Conservation (phyloP, 352 stramenopile genomes). For the Elongisporangium undulatum region DNA sequence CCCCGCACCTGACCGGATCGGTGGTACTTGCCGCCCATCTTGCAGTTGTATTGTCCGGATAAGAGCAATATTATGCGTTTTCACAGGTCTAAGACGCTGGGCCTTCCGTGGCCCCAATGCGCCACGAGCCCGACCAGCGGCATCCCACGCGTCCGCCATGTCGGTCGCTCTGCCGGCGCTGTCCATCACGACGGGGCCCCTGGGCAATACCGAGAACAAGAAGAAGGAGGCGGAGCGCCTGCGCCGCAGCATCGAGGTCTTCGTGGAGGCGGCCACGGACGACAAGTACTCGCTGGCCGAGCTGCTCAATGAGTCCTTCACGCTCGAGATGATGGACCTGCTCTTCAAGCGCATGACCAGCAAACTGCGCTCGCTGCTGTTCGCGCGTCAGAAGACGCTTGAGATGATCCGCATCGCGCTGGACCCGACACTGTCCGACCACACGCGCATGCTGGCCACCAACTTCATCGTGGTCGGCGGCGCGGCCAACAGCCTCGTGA, state of each 20-base stretch:
- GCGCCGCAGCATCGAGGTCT: conserved; percentile 74
- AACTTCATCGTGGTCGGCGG: conserved; percentile 74
- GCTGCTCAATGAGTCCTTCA: conserved; percentile 79
- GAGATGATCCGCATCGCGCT: conserved; percentile 71
- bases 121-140: neutral
- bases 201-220: conserved; percentile 20
- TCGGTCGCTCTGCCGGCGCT: neutral
- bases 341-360: conserved; percentile 86
- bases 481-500: conserved; percentile 47
- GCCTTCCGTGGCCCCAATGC: neutral
- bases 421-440: conserved; percentile 37
- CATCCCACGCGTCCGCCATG: neutral
- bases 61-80: neutral
- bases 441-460: conserved; percentile 68
- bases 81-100: neutral
- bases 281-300: conserved; percentile 51
- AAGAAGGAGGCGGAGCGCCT: conserved; percentile 51
- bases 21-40: neutral
- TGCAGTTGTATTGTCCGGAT: neutral
- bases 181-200: neutral
- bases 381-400: conserved; percentile 60
- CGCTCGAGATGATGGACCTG: conserved; percentile 80
- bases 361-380: conserved; percentile 69
- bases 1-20: neutral
- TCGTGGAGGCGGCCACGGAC: conserved; percentile 79